Base-by-base conservation (phyloP, 1,284 basidiomycete species). In the Moesziomyces globuligerus region DNA sequence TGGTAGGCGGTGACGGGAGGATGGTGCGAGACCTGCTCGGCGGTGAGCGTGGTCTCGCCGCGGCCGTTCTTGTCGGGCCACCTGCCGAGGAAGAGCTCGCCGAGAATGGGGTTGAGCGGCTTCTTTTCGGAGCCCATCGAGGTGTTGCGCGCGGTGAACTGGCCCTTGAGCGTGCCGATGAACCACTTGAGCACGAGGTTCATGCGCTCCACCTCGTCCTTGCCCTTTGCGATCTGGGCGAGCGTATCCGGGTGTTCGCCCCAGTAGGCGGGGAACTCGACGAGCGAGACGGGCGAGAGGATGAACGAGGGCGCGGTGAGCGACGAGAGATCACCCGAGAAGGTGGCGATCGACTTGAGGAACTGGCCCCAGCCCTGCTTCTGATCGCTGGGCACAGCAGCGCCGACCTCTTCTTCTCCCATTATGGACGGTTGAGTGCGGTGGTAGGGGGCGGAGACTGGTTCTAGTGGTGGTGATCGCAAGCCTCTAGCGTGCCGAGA, bases 91-190 rank as follows among this genome's bases (percentile, higher is more conserved):
- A 98, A 98, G 37, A 94, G 85, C 82, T 85, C 84, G 83, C 94
- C 94, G 25, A 98, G 90, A 13, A 95, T 92, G 34, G 94, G 94
- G 83, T 98, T 98, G 62, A 98, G 86, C 9, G 94, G 94, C 84
- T 91, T 98, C 87, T 98, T 98, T 87, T 97, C 94, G 2, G 91
- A 93, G 9, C 94, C 94, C 88, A 60, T 71, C 21, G 54, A 70
- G n/a, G 58, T 72, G 72, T 81, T 51, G 76, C 85, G 70, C 56
- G 85, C 83, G 17, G 92, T 96, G 84, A 96, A 96, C 80, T 96
- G 93, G 36, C 92, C 93, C 83, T 94, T 96, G 61, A 97, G 87
- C 0, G 94, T 97, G 74, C 68, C 62, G 57, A 83, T 75, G 76
- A 82, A 83, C 80, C 80, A 83, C 42, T 73, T 72, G 50, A 80